Percentiles rank a stretch among this genome's conserved stretches.
Evolutionary conservation across 768 basidiomycete species (phyloP).

Genomic region (Pleurotus ostreatus): DNA sequence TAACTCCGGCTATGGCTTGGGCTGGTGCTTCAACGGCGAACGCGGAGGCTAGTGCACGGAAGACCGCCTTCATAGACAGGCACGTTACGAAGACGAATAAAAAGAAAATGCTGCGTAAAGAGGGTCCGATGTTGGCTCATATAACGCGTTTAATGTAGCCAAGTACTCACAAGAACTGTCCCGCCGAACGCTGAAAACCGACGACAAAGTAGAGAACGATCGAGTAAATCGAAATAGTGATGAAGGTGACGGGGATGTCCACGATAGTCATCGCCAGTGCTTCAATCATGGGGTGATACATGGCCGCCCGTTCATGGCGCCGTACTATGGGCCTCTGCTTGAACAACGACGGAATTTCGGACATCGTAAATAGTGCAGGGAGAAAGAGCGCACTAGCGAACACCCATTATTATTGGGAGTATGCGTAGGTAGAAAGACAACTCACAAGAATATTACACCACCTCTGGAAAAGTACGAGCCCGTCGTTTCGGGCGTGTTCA

Average conservation of each 20-base stretch:
- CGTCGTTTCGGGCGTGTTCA: constrained; percentile 45
- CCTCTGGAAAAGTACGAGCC: constrained; percentile 69
- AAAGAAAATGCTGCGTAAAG: constrained; percentile 44
- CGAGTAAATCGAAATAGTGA: constrained; percentile 27
- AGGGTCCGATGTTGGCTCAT: neutral
- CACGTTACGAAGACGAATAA: constrained; percentile 54
- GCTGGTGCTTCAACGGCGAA: constrained; percentile 59
- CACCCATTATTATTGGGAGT: no score
- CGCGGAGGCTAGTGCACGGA: constrained; percentile 60
- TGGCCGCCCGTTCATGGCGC: constrained; percentile 53
- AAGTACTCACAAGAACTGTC: constrained; percentile 60
- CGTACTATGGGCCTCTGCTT: constrained; percentile 55
- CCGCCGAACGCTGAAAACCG: constrained; percentile 46
- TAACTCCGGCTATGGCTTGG: constrained; percentile 50
- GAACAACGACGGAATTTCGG: constrained; percentile 55
- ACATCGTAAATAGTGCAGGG: constrained; percentile 31
- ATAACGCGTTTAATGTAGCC: neutral
- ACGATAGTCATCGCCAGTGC: constrained; percentile 38
- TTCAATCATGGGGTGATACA: constrained; percentile 57
- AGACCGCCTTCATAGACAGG: constrained; percentile 71
- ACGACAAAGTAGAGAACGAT: constrained; percentile 62
- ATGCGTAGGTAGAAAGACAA: neutral
- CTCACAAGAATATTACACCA: constrained; percentile 68
- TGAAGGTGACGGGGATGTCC: neutral
- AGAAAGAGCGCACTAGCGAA: constrained; percentile 30